Base-by-base conservation (phyloP, 2,329 filamentous ascomycete genomes). In the Fonsecaea nubica region DNA sequence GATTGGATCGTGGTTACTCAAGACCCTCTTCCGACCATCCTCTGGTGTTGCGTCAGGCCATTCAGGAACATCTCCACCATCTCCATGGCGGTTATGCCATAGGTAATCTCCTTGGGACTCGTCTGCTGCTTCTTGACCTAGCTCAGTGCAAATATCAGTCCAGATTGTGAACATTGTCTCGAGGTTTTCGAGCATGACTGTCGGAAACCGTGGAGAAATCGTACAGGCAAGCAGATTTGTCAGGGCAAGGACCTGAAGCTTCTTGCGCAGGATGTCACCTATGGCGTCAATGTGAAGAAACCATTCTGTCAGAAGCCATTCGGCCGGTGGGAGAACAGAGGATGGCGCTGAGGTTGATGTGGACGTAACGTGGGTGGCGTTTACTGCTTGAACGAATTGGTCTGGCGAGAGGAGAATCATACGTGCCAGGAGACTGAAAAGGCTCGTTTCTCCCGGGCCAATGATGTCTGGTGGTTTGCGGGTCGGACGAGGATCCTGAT, bases 401-500 rank as follows among this genome's bases (percentile, higher is more conserved):
- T 79, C 79, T 0, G 93, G 92, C 42, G 90, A 90, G 0, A 89
- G 88, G 1, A 96, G 80, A 0, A 89, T 87, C 15, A 98, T 85
- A 1, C 93, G 90, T 1, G 92, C 89, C 1, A 99, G 83, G 1
- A 98, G 88, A 4, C 88, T 86, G 74, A 96, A 90, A 76, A 96
- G 97, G 75, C 97, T 92, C 0, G 91, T 91, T 75, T 97, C 89
- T 0, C 91, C 89, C 10, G 93, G 85, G 12, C 89, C 87, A 72
- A 90, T 90, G 38, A 97, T 86, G 35, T 87, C 86, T 48, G 89
- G 86, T 21, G 87, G 83, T 71, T 86, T 90, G 32, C 86, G 85
- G 74, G 92, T 91, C 0, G 94, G 93, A 0, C 95, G 94, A 0
- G 91, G 91, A 0, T 91, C 92, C 76, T 96, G 89, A 72, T 91